Evolutionary conservation across 306 rosid species (phyloP).

Genomic region (Arachis stenosperma): DNA sequence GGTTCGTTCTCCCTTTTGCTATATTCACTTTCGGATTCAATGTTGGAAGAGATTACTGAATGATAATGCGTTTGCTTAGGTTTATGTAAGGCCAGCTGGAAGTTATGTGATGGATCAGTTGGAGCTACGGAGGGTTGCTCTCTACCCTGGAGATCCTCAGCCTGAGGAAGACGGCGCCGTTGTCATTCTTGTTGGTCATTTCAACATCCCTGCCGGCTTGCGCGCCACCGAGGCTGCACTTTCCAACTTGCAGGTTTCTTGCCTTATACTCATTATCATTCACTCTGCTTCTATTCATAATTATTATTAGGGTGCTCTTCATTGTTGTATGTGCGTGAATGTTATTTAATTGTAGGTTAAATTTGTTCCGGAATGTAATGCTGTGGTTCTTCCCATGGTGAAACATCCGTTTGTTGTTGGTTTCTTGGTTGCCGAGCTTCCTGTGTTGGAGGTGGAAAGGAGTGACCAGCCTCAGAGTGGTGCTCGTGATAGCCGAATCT

Average conservation of each 20-base stretch:
- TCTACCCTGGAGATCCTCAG: slow-evolving; percentile 59
- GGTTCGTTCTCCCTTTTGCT: slow-evolving; percentile 41
- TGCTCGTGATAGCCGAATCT: slow-evolving; percentile 36
- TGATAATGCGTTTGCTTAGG: slow-evolving; percentile 48
- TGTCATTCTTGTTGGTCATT: slow-evolving; percentile 77
- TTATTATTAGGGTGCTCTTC: slow-evolving; percentile 28
- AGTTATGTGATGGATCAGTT: slow-evolving; percentile 96
- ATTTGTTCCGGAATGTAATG: slow-evolving; percentile 67
- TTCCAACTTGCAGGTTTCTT: slow-evolving; percentile 67
- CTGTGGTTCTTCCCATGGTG: slow-evolving; percentile 90
- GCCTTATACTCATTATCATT: neutral
- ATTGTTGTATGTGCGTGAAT: neutral
- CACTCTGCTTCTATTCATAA: neutral
- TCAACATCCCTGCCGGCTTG: slow-evolving; percentile 72
- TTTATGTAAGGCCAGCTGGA: slow-evolving; percentile 96
- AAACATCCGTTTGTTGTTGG: slow-evolving; percentile 97
- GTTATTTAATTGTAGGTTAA: slow-evolving; percentile 58
- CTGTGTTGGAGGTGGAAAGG: slow-evolving; percentile 54
- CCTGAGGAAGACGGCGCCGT: slow-evolving; percentile 62
- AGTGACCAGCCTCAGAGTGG: slow-evolving; percentile 49
- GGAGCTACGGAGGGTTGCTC: slow-evolving; percentile 79
- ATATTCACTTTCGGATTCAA: neutral
- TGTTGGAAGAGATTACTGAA: neutral
- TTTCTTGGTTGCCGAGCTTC: slow-evolving; percentile 95
- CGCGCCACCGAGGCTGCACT: slow-evolving; percentile 76